These are phyloP conservation scores for Jatropha podagrica DNA, from an alignment of 441 rosid genomes.

Conservation along the genomic window DNA sequence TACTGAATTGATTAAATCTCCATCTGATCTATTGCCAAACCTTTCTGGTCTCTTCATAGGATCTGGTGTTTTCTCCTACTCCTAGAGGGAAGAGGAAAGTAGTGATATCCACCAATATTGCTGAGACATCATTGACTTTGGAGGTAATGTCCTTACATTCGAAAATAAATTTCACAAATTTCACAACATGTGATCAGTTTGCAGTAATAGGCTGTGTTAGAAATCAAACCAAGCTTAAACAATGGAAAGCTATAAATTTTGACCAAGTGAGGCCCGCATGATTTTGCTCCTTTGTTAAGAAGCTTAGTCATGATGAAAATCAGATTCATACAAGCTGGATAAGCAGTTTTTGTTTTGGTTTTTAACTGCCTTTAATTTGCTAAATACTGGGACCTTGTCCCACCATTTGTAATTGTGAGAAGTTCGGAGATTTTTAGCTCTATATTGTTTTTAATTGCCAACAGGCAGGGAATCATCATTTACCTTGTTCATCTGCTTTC, in stretches of 20 bases:
- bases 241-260: too few species aligned
- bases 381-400: too few species aligned
- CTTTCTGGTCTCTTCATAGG: conserved; percentile 42
- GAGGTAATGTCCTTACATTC: conserved; percentile 51
- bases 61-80: conserved; percentile 79
- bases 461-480: conserved; percentile 12
- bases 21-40: conserved; percentile 13
- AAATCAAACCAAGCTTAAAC: too few species aligned
- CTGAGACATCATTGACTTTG: conserved; percentile 91
- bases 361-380: too few species aligned
- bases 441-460: too few species aligned
- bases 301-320: too few species aligned
- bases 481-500: conserved; percentile 24
- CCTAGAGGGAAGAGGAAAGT: conserved; percentile 95
- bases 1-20: conserved; percentile 10
- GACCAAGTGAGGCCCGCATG: too few species aligned
- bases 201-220: not conserved
- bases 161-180: conserved; percentile 5
- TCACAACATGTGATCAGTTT: conserved; percentile 14
- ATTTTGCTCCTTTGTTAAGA: too few species aligned
- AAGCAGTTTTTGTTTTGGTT: too few species aligned
- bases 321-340: too few species aligned
- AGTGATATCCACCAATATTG: conserved; percentile 88
- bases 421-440: too few species aligned
- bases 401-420: too few species aligned